Percentiles rank a stretch among this genome's conserved stretches.
phyloP scores from a whole-genome alignment of 495 filamentous ascomycete genomes.

The Rostrohypoxylon terebratum region DNA sequence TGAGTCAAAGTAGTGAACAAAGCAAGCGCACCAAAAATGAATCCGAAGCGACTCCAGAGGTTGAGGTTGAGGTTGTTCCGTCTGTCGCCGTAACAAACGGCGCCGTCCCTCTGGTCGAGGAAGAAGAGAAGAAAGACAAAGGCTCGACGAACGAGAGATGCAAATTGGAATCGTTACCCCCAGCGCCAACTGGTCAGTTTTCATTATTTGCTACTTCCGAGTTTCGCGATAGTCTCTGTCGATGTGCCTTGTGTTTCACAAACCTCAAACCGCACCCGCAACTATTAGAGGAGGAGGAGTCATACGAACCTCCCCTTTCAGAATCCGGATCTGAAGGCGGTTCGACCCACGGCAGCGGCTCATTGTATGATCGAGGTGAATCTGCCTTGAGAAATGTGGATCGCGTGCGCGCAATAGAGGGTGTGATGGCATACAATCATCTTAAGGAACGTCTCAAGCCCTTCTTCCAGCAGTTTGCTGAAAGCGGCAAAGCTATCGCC shows the following conservation, averaged over 20 bases:
- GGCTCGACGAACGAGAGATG: slow-evolving; percentile 45
- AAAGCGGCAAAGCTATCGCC: slow-evolving; percentile 83
- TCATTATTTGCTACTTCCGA: slow-evolving; percentile 81
- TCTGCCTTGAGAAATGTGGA: slow-evolving; percentile 90
- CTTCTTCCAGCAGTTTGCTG: slow-evolving; percentile 93
- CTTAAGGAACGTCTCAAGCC: slow-evolving; percentile 93
- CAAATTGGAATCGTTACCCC: slow-evolving; percentile 63
- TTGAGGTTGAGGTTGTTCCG: slow-evolving; percentile 13
- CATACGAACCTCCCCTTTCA: slow-evolving; percentile 89
- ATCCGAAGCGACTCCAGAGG: slow-evolving; percentile 16
- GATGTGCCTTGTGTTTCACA: slow-evolving; percentile 81
- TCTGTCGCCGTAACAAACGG: slow-evolving; percentile 22
- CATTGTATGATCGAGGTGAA: slow-evolving; percentile 88
- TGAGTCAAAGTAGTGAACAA: slow-evolving; percentile 52
- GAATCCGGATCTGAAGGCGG: slow-evolving; percentile 55
- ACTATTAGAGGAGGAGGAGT: slow-evolving; percentile 92
- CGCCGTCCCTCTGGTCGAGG: slow-evolving; percentile 35
- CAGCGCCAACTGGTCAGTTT: slow-evolving; percentile 66
- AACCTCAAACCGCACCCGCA: slow-evolving; percentile 74
- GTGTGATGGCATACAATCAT: slow-evolving; percentile 96
- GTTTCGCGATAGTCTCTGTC: slow-evolving; percentile 84
- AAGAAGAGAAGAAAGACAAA: slow-evolving; percentile 43
- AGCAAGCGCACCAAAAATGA: slow-evolving; percentile 71
- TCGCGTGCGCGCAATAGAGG: slow-evolving; percentile 92
- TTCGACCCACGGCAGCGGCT: slow-evolving; percentile 68